Conservation (phyloP, 108 stramenopile genomes). For the Aurantiochytrium sp. region DNA sequence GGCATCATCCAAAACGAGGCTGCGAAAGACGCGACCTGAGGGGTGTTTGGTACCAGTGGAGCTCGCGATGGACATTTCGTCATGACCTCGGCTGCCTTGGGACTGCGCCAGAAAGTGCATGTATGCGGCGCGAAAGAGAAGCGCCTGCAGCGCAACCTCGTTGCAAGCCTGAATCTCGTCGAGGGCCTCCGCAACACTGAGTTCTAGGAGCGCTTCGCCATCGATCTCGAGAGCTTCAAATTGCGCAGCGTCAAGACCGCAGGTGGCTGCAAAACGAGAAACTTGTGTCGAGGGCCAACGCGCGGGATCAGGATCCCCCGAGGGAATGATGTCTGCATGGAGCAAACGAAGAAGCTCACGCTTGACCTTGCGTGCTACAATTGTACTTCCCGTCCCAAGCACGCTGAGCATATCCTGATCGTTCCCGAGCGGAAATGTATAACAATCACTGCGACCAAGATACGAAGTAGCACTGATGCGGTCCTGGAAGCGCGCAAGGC, state of each 20-base stretch:
- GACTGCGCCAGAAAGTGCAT: not conserved
- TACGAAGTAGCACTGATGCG: not conserved
- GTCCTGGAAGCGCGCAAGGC: not conserved
- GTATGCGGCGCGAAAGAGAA: not conserved
- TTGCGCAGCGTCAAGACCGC: not conserved
- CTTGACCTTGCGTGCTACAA: slow-evolving; percentile 6
- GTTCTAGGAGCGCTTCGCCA: not conserved
- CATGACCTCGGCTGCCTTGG: not conserved
- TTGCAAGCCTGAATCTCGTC: not conserved
- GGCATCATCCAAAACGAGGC: not conserved
- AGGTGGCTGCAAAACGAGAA: not conserved
- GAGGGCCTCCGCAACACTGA: not conserved
- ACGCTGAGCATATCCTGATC: not conserved
- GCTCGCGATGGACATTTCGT: not conserved
- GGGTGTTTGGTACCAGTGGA: not conserved
- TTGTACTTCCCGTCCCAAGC: not conserved
- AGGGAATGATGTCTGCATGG: too few relatives aligned
- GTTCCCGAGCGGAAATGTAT: not conserved
- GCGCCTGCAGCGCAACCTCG: not conserved
- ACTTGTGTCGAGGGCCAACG: not conserved
- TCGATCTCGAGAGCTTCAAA: not conserved
- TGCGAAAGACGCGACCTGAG: not conserved
- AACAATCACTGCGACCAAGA: not conserved
- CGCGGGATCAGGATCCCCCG: not conserved
- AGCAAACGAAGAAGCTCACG: not conserved